These are phyloP conservation scores for Gentiana macrophylla DNA, from an alignment of 257 asterid genomes.

Conservation along the genomic window DNA sequence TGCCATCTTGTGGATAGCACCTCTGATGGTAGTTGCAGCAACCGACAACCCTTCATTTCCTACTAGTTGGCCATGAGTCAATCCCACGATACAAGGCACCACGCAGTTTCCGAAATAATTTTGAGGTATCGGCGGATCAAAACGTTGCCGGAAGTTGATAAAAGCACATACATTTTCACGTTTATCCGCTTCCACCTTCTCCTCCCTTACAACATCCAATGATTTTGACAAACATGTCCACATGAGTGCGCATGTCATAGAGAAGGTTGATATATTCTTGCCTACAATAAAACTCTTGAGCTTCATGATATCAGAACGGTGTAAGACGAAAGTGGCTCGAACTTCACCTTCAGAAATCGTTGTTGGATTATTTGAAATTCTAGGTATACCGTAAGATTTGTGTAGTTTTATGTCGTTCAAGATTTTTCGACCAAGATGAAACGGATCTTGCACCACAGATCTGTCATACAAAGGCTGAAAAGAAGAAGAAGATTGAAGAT, in stretches of 20 bases:
- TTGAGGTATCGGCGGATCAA: conserved; percentile 4
- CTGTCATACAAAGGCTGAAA: conserved; percentile 25
- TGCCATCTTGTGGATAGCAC: neutral
- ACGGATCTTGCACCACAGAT: conserved; percentile 24
- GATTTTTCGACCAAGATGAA: conserved; percentile 18
- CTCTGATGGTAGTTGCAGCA: conserved; percentile 3
- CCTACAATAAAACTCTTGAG: conserved; percentile 15
- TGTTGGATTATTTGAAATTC: conserved; percentile 13
- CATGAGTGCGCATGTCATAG: conserved; percentile 22
- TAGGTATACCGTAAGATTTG: conserved; percentile 11
- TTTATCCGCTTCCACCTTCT: conserved; percentile 17
- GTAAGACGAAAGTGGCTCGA: conserved; percentile 24
- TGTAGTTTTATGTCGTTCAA: conserved; percentile 18
- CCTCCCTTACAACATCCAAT: conserved; percentile 7
- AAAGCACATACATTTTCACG: conserved; percentile 13
- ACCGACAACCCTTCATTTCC: neutral
- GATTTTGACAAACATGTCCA: conserved; percentile 32
- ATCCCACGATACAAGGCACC: neutral
- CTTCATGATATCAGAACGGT: conserved; percentile 21
- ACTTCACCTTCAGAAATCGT: conserved; percentile 17
- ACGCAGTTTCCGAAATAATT: conserved; percentile 10
- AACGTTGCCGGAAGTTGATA: conserved; percentile 4
- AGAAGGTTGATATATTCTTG: conserved; percentile 20
- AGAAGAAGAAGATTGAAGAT: neutral
- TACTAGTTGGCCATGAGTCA: neutral